Percentiles rank a stretch among this genome's conserved stretches.
phyloP scores from a whole-genome alignment of 2,329 filamentous ascomycete species.

The Penicillium oxalicum region DNA sequence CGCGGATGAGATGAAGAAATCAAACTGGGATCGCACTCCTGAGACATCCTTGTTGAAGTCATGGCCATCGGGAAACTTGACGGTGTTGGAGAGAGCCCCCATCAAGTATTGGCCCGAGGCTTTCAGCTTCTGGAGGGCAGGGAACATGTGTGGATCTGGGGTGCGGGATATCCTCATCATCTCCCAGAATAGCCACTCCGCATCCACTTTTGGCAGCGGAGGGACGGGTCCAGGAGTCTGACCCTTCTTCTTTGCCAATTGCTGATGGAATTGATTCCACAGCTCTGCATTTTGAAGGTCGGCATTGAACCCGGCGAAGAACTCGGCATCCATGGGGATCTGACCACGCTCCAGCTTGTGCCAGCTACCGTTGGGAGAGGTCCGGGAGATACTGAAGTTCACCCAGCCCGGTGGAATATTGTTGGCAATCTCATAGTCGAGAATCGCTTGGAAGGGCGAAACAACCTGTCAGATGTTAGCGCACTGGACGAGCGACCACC shows the following conservation, averaged over 20 bases:
- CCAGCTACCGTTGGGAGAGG: conserved; percentile 76
- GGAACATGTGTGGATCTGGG: conserved; percentile 83
- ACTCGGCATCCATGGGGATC: conserved; percentile 65
- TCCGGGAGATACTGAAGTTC: conserved; percentile 79
- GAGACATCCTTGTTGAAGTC: conserved; percentile 55
- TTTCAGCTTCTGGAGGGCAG: conserved; percentile 66
- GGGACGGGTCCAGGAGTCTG: conserved; percentile 41
- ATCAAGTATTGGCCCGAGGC: conserved; percentile 62
- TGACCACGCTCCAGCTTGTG: conserved; percentile 81
- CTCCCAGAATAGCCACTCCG: conserved; percentile 73
- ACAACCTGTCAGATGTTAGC: conserved; percentile 55
- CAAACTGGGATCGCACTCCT: conserved; percentile 64
- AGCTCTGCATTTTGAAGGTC: conserved; percentile 63
- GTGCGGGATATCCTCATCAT: conserved; percentile 74
- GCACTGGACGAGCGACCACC: conserved; percentile 1
- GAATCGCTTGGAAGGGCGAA: conserved; percentile 87
- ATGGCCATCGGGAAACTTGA: conserved; percentile 74
- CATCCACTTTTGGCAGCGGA: conserved; percentile 66
- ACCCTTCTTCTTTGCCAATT: conserved; percentile 26
- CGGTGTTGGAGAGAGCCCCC: conserved; percentile 83
- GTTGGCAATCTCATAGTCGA: conserved; percentile 75
- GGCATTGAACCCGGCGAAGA: conserved; percentile 67
- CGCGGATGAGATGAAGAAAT: conserved; percentile 81
- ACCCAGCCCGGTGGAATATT: conserved; percentile 82
- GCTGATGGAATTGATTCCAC: conserved; percentile 59